Evolutionary conservation across 768 basidiomycete species (phyloP).

Genomic region (Cystobasidium onofrii): DNA sequence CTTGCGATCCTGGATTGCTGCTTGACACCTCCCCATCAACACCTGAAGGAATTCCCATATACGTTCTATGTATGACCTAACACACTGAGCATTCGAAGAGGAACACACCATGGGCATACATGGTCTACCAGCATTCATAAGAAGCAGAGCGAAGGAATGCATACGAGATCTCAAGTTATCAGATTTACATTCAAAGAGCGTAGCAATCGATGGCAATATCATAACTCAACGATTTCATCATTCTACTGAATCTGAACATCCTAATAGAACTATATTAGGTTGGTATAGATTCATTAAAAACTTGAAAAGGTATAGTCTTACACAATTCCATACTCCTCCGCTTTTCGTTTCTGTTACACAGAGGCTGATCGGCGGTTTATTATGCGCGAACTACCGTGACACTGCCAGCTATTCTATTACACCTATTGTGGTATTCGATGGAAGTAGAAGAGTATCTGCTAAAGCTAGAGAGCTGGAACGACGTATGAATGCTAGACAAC

Average conservation of each 20-base stretch:
- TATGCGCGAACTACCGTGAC: too few species aligned
- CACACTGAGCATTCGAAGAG: background rate
- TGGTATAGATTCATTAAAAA: conserved; percentile 34
- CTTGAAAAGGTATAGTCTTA: background rate
- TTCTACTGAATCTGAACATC: conserved; percentile 21
- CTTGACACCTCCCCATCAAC: too few species aligned
- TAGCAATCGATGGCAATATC: conserved; percentile 22
- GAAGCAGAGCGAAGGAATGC: background rate
- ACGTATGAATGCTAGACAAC: conserved; percentile 9
- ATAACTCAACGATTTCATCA: conserved; percentile 22
- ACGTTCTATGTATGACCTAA: too few species aligned
- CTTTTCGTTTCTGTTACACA: too few species aligned
- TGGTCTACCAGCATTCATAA: conserved; percentile 5
- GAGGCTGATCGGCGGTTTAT: background rate
- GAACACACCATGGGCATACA: conserved; percentile 10
- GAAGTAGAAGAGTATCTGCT: conserved; percentile 12
- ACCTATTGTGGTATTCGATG: conserved; percentile 33
- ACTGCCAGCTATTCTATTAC: conserved; percentile 13
- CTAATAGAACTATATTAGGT: conserved; percentile 1
- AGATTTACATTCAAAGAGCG: background rate
- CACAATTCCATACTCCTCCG: too few species aligned
- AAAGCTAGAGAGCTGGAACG: conserved; percentile 25
- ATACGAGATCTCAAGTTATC: background rate
- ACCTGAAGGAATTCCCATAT: too few species aligned
- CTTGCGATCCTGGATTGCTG: background rate